Conservation (phyloP, 2,329 filamentous ascomycete genomes). For the Hymenoscyphus repandus region DNA sequence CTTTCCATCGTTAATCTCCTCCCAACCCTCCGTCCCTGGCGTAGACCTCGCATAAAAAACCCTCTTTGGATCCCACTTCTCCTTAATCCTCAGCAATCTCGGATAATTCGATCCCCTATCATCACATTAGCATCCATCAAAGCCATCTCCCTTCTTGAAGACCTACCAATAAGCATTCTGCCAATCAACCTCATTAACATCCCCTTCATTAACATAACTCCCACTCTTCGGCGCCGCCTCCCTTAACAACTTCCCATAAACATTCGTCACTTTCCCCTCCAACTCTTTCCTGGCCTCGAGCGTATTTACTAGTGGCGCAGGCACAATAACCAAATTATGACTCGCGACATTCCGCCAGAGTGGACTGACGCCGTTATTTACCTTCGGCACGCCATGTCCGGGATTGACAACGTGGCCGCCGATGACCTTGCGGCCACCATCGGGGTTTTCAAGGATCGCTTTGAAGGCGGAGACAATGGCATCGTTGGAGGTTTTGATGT, state of each 20-base stretch:
- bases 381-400: no score
- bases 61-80: constrained; percentile 40
- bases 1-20: constrained; percentile 29
- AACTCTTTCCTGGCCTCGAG: no score
- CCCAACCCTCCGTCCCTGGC: constrained; percentile 20
- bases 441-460: background rate
- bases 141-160: no score
- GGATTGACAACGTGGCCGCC: no score
- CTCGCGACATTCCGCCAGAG: no score
- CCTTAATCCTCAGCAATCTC: constrained; percentile 40
- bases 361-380: no score
- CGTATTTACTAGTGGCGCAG: no score
- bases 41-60: constrained; percentile 33
- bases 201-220: constrained; percentile 24
- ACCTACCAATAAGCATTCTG: constrained; percentile 9
- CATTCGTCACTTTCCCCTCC: no score
- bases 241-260: no score
- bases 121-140: background rate
- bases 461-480: background rate
- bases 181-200: constrained; percentile 39
- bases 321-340: no score
- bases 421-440: no score
- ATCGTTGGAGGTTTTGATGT: background rate
- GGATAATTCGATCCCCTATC: constrained; percentile 29
- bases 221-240: no score